Percentiles rank a stretch among this genome's conserved stretches.
phyloP scores from a whole-genome alignment of 495 filamentous ascomycete species.

The Aspergillus taichungensis region DNA sequence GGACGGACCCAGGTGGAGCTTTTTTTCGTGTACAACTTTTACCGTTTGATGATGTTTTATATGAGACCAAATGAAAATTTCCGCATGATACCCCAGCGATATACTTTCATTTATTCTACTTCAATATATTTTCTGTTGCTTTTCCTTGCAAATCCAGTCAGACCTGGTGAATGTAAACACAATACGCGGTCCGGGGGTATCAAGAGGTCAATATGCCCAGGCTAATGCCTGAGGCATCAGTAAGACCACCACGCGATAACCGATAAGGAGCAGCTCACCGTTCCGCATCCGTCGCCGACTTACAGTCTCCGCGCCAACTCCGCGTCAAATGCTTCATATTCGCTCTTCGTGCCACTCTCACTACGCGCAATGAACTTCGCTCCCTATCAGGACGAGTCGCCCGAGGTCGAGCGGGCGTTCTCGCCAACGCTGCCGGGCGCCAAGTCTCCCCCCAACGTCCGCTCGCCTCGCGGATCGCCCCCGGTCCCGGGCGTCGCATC shows the following conservation, averaged over 20 bases:
- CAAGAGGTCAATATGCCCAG: background rate
- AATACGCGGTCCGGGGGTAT: background rate
- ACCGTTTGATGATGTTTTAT: constrained; percentile 1
- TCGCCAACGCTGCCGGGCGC: constrained; percentile 50
- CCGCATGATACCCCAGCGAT: no score
- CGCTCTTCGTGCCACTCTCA: background rate
- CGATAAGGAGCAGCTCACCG: constrained; percentile 8
- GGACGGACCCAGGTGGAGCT: background rate
- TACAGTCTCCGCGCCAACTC: no score
- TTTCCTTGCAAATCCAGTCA: no score
- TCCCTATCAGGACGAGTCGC: constrained; percentile 84
- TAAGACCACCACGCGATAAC: constrained; percentile 12
- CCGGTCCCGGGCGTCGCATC: constrained; percentile 22
- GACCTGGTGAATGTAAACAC: background rate
- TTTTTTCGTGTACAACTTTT: constrained; percentile 6
- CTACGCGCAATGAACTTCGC: constrained; percentile 72
- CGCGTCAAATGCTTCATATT: background rate
- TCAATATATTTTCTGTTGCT: no score
- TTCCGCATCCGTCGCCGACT: background rate
- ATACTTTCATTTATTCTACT: no score
- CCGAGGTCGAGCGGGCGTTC: constrained; percentile 63
- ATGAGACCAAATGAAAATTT: background rate
- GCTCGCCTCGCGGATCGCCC: constrained; percentile 26
- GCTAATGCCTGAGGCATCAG: constrained; percentile 11
- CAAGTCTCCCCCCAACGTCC: constrained; percentile 35